Percentiles rank a stretch among this genome's conserved stretches.
Conservation (phyloP, 192 early-diverging fungal genomes). For the Podila verticillata region DNA sequence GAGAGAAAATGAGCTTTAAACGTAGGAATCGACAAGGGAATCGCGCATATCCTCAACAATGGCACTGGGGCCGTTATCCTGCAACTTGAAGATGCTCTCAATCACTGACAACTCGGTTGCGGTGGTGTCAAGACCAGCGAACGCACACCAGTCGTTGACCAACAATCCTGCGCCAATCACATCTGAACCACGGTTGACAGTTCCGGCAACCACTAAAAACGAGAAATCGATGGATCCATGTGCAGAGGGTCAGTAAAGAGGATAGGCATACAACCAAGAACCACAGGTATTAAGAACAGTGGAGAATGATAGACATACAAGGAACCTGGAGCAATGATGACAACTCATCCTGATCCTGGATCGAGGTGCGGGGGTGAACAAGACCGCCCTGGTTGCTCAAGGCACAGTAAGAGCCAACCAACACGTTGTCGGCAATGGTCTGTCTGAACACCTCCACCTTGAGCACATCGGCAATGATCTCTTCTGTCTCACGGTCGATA, state of each 20-base stretch:
- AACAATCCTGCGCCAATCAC: slow-evolving; percentile 96
- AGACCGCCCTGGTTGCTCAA: slow-evolving; percentile 98
- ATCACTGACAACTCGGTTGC: slow-evolving; percentile 96
- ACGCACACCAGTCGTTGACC: slow-evolving; percentile 98
- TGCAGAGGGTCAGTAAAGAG: slow-evolving; percentile 6
- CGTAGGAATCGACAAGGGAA: slow-evolving; percentile 88
- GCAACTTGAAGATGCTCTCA: slow-evolving; percentile 97
- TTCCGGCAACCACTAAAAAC: slow-evolving; percentile 76
- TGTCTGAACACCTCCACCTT: slow-evolving; percentile 98
- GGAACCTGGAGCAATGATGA: slow-evolving; percentile 97
- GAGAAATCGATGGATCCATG: not conserved
- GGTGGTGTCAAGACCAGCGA: slow-evolving; percentile 97
- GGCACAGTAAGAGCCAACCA: slow-evolving; percentile 95
- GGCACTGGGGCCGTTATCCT: slow-evolving; percentile 88
- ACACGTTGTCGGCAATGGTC: slow-evolving; percentile 96
- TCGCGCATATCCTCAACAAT: slow-evolving; percentile 96
- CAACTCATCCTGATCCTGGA: slow-evolving; percentile 98
- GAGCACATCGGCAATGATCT: slow-evolving; percentile 98
- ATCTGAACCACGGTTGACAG: slow-evolving; percentile 98
- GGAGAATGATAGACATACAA: slow-evolving; percentile 54
- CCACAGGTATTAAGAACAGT: slow-evolving; percentile 57
- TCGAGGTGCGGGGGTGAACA: slow-evolving; percentile 92
- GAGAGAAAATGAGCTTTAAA: slow-evolving; percentile 49
- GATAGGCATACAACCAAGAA: slow-evolving; percentile 80
- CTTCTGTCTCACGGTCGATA: slow-evolving; percentile 98